Base-by-base conservation (phyloP, 192 early-diverging fungal genomes). In the Backusella luteola region DNA sequence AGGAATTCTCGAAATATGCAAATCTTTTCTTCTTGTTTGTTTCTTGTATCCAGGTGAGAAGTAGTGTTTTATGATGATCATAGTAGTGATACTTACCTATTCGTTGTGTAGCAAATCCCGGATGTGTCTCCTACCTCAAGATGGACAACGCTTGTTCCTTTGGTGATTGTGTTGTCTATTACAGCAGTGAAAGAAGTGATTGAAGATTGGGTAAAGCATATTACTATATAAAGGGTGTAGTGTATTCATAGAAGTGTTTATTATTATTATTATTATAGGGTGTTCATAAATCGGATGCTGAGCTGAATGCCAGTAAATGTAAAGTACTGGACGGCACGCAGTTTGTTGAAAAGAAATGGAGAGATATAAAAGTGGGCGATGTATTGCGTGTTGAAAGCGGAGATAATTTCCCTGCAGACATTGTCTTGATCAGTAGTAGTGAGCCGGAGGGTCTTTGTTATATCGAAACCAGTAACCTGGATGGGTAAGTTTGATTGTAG, bases 11-110 rank as follows among this genome's bases (percentile, higher is more conserved):
- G 59, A 97, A 97, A 85, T 98, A 97, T 84, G 98, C 98, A 70
- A 99, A 99, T 86, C 83, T 98, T 80, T 99, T 98, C 81, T 99
- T 99, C 88, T 84, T 99, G 84, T 97, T 99, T 82, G 99, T 95
- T 14, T 96, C 94, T 19, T 90, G 89, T 67, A 97, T 99, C 66
- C 96, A 98, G 87, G 93, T 94, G 87, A 78, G 38, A 17, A 15
- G 19, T 9, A 5, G 11, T 8, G 56, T 63, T 19, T 23, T 70
- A 63, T 49, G 36, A 15, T 26, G 6, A 67, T 17, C 36, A 21
- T 7, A 56, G 32, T 3, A 32, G 32, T 32, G 32, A 21, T n/a
- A 6, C 67, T 21, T 34, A 42, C 17, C 1, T 52, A 59, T 49
- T 38, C 70, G 49, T 67, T 49, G 6, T 39, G 4, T 83, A 96